Base-by-base conservation (phyloP, 306 rosid species). In the Sphenostylis stenocarpa region DNA sequence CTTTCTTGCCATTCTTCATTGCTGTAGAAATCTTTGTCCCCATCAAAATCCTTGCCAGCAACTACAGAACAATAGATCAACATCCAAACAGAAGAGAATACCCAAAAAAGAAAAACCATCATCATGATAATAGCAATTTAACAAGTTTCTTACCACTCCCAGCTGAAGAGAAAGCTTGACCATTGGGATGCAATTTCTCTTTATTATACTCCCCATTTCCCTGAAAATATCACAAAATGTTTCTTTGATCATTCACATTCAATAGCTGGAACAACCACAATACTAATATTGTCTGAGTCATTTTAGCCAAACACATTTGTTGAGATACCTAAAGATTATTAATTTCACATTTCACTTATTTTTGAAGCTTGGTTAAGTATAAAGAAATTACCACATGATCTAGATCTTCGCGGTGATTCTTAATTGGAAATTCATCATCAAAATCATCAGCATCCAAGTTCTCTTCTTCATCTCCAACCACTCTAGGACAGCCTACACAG, bases 1-100 rank as follows among this genome's bases (percentile, higher is more conserved):
- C 97, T 90, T 55, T 95, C 97, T 79, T 95, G 87, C 99, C 99
- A 95, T 79, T 95, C 97, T 48, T 75, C 96, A 77, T 84, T 90
- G 17, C 86, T 82, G 66, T 84, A 79, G 28, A 48, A 84, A 33
- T 94, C 97, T 81, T 77, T 92, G n/a, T 92, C 99, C 9, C 85
- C 97, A 79, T 95, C 99, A 1, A 95, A 89, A 49, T 95, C 97
- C 86, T 92, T 95, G 47, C 97, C 96, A 49, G 79, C 43, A 52
- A 92, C 97, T 92, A 75, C 13, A 45, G 8, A 51, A 60, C 67
- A 74, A 63, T 55, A 84, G 3, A 70, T 48, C 57, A 74, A 29
- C 39, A 63, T 2, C 56, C 77, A 12, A 62, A 76, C 63, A 45
- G 43, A 52, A 66, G 9, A 77, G 24, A 60, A 76, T 28, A 3